Evolutionary conservation across 768 basidiomycete genomes (phyloP).

Genomic region (Agaricus sinodeliciosus): DNA sequence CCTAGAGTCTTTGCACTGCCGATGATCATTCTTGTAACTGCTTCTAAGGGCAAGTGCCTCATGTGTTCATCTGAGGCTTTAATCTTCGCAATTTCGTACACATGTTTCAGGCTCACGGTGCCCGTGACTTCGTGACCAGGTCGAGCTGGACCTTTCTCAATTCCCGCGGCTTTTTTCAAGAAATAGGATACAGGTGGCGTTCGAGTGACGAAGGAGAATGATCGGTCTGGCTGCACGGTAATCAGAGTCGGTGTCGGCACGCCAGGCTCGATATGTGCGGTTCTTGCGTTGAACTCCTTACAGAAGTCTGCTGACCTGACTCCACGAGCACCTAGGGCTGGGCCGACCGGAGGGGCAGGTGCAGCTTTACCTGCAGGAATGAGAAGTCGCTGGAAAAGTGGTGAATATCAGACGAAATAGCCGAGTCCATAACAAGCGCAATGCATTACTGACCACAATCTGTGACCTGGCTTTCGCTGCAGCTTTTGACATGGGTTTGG

Average conservation of each 20-base stretch:
- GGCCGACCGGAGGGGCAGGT: conserved; percentile 93
- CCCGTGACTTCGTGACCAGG: conserved; percentile 74
- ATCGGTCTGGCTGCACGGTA: conserved; percentile 88
- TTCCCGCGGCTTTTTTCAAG: conserved; percentile 83
- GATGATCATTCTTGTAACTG: conserved; percentile 81
- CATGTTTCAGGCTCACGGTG: conserved; percentile 90
- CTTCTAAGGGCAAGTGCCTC: conserved; percentile 80
- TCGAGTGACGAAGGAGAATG: conserved; percentile 90
- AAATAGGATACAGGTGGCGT: conserved; percentile 88
- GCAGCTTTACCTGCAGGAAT: conserved; percentile 93
- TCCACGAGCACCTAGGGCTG: conserved; percentile 94
- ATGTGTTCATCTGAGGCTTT: conserved; percentile 88
- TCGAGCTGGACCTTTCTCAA: conserved; percentile 85
- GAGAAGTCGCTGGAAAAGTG: conserved; percentile 59
- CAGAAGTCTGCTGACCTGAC: conserved; percentile 99
- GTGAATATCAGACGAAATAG: conserved; percentile 10
- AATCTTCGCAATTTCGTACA: conserved; percentile 98
- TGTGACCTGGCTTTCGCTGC: conserved; percentile 59
- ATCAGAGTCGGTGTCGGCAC: conserved; percentile 90
- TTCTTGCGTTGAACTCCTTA: conserved; percentile 99
- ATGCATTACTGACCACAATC: conserved; percentile 58
- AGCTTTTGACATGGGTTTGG: conserved; percentile 60
- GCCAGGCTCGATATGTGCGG: conserved; percentile 78
- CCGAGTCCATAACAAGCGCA: neutral
- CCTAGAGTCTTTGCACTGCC: conserved; percentile 88